Evolutionary conservation across 2,329 filamentous ascomycete genomes (phyloP), one percentile per base, ranked within the genome.

Genomic region (Neopestalotiopsis clavispora): DNA sequence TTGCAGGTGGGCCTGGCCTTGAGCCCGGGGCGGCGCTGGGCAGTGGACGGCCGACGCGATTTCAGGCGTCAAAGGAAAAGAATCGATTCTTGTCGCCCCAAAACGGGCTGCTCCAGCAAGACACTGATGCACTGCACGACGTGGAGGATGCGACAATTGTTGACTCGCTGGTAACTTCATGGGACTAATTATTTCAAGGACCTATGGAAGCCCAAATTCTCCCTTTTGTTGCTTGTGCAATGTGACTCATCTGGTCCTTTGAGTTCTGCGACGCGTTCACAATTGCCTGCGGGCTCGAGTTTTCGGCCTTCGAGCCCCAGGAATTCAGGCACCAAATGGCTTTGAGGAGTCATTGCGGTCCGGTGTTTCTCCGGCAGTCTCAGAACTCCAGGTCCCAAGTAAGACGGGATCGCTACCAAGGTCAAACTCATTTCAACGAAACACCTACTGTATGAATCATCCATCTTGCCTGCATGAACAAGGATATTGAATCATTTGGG

Each of bases 61-160:
- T 17, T 20, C 28, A 30, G 30, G n/a, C 59, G 59, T 23, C 30
- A 17, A 62, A 17, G 32, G 59, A 4, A 40, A 38, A 38, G 59
- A 38, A 40, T 40, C 12, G 28, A 34, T 14, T 40, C 13, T n/a
- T 52, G 17, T 20, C 45, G 45, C 14, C 57, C 20, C 49, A 52
- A 45, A 17, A 10, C 17, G 14, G 28, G 64, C 23, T 56, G 64
- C 34, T 38, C 34, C 10, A 38, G 34, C 34, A 38, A 58, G 20
- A 58, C 28, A 66, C 49, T 42, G 23, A 42, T 28, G 64, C 32
- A 34, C 64, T 57, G 64, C 52, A 57, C 52, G 45, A 66, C 40
- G 12, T 59, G 64, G 32, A 66, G 20, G 14, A 40, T 32, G 64
- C 23, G n/a, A 58, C 20, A 65, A 14, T 30, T n/a, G 23, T 62